Evolutionary conservation across 371 early-diverging fungal genomes (phyloP), one percentile per base, ranked within the genome.

Genomic region (Rhizopus microsporus): DNA sequence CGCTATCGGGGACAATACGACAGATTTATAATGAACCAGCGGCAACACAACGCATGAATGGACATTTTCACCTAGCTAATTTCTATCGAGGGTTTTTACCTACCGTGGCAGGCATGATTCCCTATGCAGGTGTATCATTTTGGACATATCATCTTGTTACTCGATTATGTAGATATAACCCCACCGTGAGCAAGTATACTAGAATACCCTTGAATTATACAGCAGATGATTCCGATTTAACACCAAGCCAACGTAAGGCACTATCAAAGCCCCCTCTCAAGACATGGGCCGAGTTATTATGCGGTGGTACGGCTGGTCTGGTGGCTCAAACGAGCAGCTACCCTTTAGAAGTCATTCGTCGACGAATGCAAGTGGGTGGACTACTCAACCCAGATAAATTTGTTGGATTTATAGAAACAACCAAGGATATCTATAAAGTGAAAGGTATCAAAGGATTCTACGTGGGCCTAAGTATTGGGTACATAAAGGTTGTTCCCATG

Each of bases 51-150:
- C 53, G 72, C 33, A 49, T 54, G 17, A 23, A 47, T 31, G 31
- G 62, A 30, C 45, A 57, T 15, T 54, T 69, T 61, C 68, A 52
- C 40, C 4, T 88, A 1, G 39, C 75, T 42, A 95, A 95, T 69
- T 96, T 96, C 66, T 98, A 96, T 72, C 82, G 95, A 15, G 98
- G 98, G 17, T 95, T 95, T 61, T 52, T 88, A 16, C 88, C 95
- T 3, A 88, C 97, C 0, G 70, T 97, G n/a, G 82, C 85, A 59
- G 98, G 98, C 9, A 97, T 97, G 81, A 75, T 97, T 4, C 98
- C 98, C 4, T 98, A 98, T 60, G 97, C 96, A 7, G 98, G 98
- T 13, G 93, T 92, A 3, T 89, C 94, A 2, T 93, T 95, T 67
- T 85, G 85, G 63, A 87, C 87, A 4, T 88, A 94, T 59, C 85